Evolutionary conservation across 495 filamentous ascomycete genomes (phyloP).

Genomic region (Thozetella sp.): DNA sequence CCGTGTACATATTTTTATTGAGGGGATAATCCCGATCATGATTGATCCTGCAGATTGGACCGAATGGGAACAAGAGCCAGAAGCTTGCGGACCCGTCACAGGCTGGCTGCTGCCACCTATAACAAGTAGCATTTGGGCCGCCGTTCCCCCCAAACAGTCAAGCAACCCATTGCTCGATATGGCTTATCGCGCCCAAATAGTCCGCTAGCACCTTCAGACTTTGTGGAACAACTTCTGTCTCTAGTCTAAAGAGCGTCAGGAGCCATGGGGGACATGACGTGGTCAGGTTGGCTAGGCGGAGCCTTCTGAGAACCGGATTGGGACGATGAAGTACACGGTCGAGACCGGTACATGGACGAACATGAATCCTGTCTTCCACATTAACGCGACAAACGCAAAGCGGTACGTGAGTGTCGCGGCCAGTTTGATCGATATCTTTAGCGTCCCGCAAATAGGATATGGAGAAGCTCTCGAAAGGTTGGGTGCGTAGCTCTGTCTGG

Average conservation of each 20-base stretch:
- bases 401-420: background rate
- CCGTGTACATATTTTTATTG: background rate
- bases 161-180: background rate
- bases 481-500: no score
- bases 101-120: background rate
- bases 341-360: background rate
- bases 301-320: background rate
- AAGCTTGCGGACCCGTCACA: background rate
- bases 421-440: background rate
- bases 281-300: background rate
- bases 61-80: background rate
- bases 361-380: background rate
- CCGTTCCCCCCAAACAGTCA: background rate
- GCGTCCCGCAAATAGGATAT: background rate
- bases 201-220: background rate
- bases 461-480: no score
- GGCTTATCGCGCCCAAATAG: background rate
- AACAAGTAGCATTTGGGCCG: constrained; percentile 2
- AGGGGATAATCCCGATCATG: constrained; percentile 1
- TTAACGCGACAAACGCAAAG: background rate
- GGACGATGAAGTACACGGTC: constrained; percentile 1
- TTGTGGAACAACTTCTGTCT: constrained; percentile 2
- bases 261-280: background rate
- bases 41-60: background rate
- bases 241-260: constrained; percentile 1